Percentiles rank a stretch among this genome's conserved stretches.
Conservation (phyloP, 495 filamentous ascomycete species). For the Monascus purpureus region DNA sequence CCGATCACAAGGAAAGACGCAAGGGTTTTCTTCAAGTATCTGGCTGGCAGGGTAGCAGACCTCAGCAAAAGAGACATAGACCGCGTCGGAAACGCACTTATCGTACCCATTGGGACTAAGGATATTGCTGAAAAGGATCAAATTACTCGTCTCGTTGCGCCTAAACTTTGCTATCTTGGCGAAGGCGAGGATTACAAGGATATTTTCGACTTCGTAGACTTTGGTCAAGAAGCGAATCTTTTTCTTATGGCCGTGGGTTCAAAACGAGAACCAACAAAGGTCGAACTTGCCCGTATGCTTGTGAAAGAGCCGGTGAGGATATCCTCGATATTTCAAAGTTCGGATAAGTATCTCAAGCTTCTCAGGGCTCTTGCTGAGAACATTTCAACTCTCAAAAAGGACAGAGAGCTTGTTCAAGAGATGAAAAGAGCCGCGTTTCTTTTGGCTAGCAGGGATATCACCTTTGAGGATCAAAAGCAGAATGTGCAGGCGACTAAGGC, state of each 20-base stretch:
- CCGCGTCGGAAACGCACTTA: constrained; percentile 43
- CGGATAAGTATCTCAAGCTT: constrained; percentile 74
- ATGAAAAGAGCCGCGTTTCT: constrained; percentile 69
- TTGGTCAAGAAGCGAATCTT: constrained; percentile 70
- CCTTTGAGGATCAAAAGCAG: constrained; percentile 17
- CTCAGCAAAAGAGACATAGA: constrained; percentile 45
- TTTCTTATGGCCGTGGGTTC: constrained; percentile 81
- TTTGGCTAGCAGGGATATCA: constrained; percentile 63
- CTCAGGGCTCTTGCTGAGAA: constrained; percentile 64
- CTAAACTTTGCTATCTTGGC: constrained; percentile 62
- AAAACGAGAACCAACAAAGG: constrained; percentile 74
- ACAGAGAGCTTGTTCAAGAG: constrained; percentile 59
- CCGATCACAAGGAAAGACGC: constrained; percentile 52
- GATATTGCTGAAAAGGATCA: constrained; percentile 18
- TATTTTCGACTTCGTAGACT: constrained; percentile 95
- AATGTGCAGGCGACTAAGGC: constrained; percentile 9
- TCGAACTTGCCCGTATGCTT: constrained; percentile 67
- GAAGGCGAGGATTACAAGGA: constrained; percentile 64
- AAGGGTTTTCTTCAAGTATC: constrained; percentile 60
- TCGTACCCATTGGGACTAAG: constrained; percentile 52
- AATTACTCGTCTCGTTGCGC: constrained; percentile 38
- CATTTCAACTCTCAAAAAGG: constrained; percentile 51
- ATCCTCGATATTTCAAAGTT: constrained; percentile 59
- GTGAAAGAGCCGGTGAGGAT: constrained; percentile 67
- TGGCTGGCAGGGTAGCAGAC: constrained; percentile 61